phyloP scores from a whole-genome alignment of 306 rosid genomes.

The Sphenostylis stenocarpa region DNA sequence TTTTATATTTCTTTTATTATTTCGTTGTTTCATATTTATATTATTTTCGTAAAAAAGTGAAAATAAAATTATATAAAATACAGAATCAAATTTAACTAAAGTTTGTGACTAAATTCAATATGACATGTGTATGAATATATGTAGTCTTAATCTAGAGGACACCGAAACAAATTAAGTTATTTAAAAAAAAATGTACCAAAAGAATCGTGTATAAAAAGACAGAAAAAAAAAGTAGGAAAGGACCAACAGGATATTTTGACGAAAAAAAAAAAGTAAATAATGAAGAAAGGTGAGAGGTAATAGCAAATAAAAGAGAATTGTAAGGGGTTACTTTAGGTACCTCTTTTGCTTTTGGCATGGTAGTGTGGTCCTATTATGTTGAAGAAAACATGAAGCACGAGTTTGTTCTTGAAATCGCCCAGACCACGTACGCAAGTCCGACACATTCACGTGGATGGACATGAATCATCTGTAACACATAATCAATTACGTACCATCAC shows the following conservation, averaged over 20 bases:
- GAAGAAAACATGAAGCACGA: conserved; percentile 2
- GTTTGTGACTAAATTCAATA: too few relatives aligned
- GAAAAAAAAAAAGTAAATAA: background rate
- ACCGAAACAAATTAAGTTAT: too few relatives aligned
- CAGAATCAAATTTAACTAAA: too few relatives aligned
- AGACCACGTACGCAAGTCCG: background rate
- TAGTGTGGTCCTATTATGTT: conserved; percentile 4
- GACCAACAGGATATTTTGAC: background rate
- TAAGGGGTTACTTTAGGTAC: background rate
- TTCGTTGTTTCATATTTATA: too few relatives aligned
- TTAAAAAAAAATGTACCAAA: too few relatives aligned
- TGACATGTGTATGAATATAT: too few relatives aligned
- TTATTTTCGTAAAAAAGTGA: too few relatives aligned
- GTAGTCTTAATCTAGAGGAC: too few relatives aligned
- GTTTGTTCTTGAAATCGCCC: background rate
- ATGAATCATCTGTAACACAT: background rate
- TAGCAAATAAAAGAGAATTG: conserved; percentile 1
- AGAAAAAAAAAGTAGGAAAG: background rate
- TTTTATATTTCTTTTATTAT: too few relatives aligned
- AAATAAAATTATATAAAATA: too few relatives aligned
- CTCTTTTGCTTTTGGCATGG: conserved; percentile 29
- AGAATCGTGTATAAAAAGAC: too few relatives aligned
- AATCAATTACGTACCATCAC: background rate
- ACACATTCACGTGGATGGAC: background rate
- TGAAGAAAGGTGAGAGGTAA: background rate